Base-by-base conservation (phyloP, 2,329 filamentous ascomycete species). In the Alternaria angustiovoidea region DNA sequence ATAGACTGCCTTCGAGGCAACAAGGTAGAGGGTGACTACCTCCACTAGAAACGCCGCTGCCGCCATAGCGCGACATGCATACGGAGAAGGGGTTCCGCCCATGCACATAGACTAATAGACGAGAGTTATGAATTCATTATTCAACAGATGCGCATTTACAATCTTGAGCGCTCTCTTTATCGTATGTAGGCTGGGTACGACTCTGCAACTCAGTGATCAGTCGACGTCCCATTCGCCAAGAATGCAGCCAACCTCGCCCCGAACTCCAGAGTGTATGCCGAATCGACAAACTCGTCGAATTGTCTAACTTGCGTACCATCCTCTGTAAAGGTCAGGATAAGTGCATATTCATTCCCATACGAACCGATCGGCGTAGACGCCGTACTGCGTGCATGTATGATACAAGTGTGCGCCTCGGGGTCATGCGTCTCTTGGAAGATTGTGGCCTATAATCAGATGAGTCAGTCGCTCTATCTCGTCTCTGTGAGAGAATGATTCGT, bases 291-390 rank as follows among this genome's bases (percentile, higher is more conserved):
- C 24, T 57, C 54, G n/a, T 32, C 20, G 7, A 57, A 51, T 7
- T 36, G 32, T 30, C 2, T 43, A 5, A 57, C 46, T 38, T 57
- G 42, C 12, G 28, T 51, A 2, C 54, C 54, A 12, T 57, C 46
- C 5, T 57, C 46, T 24, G 54, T 57, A 34, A 57, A 51, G 9
- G 26, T 51, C 18, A 57, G 22, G 1, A 57, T 43, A n/a, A 57
- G 28, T 28, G 54, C 54, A 3, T 57, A 57, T 26, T 57, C 54
- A 24, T 57, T 57, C 32, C n/a, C 54, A 20, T 57, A 57, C 8
- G 36, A 46, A 1, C 54, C 54, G 30, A 57, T 51, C 9, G 32
- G 36, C 14, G 46, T 57, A 6, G 42, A 20, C 38, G 54, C 54
- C 9, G 54, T 43, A 43, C 54, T 57, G 0, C 36, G 22, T 26